Base-by-base conservation (phyloP, 2,329 filamentous ascomycete genomes). In the Venturia aucupariae region DNA sequence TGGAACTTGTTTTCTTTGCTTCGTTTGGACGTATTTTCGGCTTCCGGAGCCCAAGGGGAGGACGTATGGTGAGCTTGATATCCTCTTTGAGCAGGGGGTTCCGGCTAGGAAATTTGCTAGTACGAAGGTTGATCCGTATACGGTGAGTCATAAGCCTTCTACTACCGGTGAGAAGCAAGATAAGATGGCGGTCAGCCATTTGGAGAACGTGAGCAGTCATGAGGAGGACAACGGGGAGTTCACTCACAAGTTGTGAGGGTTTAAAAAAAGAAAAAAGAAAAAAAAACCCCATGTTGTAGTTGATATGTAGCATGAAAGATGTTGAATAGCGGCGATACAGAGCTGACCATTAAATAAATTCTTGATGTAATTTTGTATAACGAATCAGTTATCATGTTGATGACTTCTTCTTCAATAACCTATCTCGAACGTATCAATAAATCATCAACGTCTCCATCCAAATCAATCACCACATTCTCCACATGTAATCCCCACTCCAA, bases 11-110 rank as follows among this genome's bases (percentile, higher is more conserved):
- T 90, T 91, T 77, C 76, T 86, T 64, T 94, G 90, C 77, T 85
- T 92, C 70, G 77, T 94, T 19, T 96, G 93, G 77, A 88, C 88
- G 0, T 93, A 86, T 72, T 92, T 92, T 80, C 83, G 89, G 15
- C 79, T 93, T 0, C 92, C 92, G 0, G 91, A 96, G 73, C 90
- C 92, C 0, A 79, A 79, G 3, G 92, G 90, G 11, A 85, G 91
- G 51, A 89, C 89, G 0, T 96, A 93, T 71, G 92, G 90, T 7
- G 92, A 96, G 75, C 78, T 96, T 64, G 91, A 96, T 73, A 71
- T 95, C 60, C 80, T 96, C 60, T 96, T 96, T 71, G 90, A 96
- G 77, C 82, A 84, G 67, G 79, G 82, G 1, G 78, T 93, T 27
- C 82, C 82, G 68, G 89, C 90, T 7, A 81, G 90, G 70, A 88